Evolutionary conservation across 208 protist genomes (phyloP).

Genomic region (Trypanosoma melophagium): DNA sequence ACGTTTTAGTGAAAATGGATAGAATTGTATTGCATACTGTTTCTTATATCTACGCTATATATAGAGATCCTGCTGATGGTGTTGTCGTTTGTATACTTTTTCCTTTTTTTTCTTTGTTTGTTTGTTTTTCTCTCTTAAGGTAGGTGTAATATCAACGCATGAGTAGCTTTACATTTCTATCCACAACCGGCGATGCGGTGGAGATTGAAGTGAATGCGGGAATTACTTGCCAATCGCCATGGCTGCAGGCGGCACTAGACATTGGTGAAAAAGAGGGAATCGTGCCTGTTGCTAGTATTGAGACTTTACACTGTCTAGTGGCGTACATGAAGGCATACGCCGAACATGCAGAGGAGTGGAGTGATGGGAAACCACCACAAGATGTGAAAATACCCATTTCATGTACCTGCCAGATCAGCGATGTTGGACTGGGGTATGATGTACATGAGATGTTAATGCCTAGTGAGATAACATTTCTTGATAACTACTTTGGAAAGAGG

Average conservation of each 20-base stretch:
- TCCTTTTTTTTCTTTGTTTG: not conserved
- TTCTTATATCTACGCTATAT: no score
- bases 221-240: slow-evolving; percentile 32
- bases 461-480: slow-evolving; percentile 27
- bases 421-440: slow-evolving; percentile 20
- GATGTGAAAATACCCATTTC: slow-evolving; percentile 19
- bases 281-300: slow-evolving; percentile 40
- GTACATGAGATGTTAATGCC: slow-evolving; percentile 16
- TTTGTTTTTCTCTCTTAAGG: not conserved
- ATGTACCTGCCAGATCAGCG: slow-evolving; percentile 16
- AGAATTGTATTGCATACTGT: no score
- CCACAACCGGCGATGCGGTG: slow-evolving; percentile 18
- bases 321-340: slow-evolving; percentile 41
- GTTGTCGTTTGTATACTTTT: not conserved
- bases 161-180: slow-evolving; percentile 34
- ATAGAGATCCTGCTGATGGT: not conserved
- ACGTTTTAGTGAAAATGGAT: no score
- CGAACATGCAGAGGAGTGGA: not conserved
- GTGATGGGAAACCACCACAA: not conserved
- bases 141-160: not conserved
- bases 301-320: slow-evolving; percentile 40
- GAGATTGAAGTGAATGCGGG: slow-evolving; percentile 10
- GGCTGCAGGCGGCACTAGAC: slow-evolving; percentile 41
- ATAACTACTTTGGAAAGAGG: slow-evolving; percentile 10
- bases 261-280: slow-evolving; percentile 41